Conservation (phyloP, 169 alveolate genomes). For the Plasmodium cynomolgi region DNA sequence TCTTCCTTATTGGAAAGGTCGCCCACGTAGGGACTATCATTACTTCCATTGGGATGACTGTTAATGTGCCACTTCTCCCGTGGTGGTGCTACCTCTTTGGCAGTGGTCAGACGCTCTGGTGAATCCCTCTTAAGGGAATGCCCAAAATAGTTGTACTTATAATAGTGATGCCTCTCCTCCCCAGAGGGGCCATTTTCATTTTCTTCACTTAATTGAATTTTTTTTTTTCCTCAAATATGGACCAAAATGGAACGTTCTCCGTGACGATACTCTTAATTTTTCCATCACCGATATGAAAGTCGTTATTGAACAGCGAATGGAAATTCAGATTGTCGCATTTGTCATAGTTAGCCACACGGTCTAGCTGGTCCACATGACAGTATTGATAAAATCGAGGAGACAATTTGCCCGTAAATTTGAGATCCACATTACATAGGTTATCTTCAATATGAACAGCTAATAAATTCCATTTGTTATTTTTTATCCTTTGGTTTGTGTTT, state of each 20-base stretch:
- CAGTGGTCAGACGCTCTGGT: neutral
- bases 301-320: slow-evolving; percentile 32
- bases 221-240: slow-evolving; percentile 71
- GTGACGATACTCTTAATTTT: slow-evolving; percentile 49
- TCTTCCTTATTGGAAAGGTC: neutral
- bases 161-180: neutral
- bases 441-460: slow-evolving; percentile 52
- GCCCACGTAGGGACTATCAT: neutral
- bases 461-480: slow-evolving; percentile 42
- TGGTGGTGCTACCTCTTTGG: neutral
- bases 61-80: neutral
- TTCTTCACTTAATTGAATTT: slow-evolving; percentile 14
- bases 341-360: slow-evolving; percentile 1
- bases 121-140: neutral
- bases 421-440: slow-evolving; percentile 62
- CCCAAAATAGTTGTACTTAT: slow-evolving; percentile 15
- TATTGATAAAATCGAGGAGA: slow-evolving; percentile 72
- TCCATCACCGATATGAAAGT: slow-evolving; percentile 10
- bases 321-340: slow-evolving; percentile 36
- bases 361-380: slow-evolving; percentile 14
- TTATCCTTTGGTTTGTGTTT: neutral
- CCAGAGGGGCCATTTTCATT: neutral
- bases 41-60: neutral
- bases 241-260: slow-evolving; percentile 52
- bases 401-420: slow-evolving; percentile 68